These are phyloP conservation scores for Ophiostoma tasmaniense DNA, from an alignment of 2,329 filamentous ascomycete species.

Conservation along the genomic window DNA sequence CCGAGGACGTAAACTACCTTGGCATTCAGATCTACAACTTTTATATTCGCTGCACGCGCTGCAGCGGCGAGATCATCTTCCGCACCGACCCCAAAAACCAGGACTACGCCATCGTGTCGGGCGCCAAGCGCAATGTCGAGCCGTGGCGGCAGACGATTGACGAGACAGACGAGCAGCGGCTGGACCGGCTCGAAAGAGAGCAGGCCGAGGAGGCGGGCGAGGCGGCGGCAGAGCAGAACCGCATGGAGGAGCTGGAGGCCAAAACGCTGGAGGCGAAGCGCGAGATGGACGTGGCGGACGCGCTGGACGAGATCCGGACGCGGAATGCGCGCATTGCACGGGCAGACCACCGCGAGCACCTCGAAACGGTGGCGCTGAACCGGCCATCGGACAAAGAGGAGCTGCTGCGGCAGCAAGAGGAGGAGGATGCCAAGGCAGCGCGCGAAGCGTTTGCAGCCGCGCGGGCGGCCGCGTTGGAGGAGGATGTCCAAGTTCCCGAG, in stretches of 20 bases:
- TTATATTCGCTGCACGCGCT: constrained; percentile 83
- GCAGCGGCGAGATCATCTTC: constrained; percentile 81
- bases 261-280: constrained; percentile 88
- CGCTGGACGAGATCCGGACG: constrained; percentile 86
- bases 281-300: constrained; percentile 95
- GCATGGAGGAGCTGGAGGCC: constrained; percentile 89
- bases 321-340: constrained; percentile 82
- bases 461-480: constrained; percentile 40
- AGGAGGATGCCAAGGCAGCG: constrained; percentile 76
- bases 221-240: constrained; percentile 60
- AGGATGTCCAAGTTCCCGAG: constrained; percentile 31
- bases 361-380: constrained; percentile 46
- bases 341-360: constrained; percentile 58
- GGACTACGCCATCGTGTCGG: constrained; percentile 65
- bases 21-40: constrained; percentile 82
- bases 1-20: constrained; percentile 74
- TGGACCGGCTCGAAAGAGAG: constrained; percentile 75
- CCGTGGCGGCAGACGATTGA: constrained; percentile 63
- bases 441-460: constrained; percentile 64
- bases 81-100: constrained; percentile 91
- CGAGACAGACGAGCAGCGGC: constrained; percentile 78
- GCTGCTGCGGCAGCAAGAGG: constrained; percentile 59
- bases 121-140: constrained; percentile 89
- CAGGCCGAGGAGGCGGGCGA: constrained; percentile 45
- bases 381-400: constrained; percentile 50